phyloP scores from a whole-genome alignment of 306 rosid genomes.

The Vicia faba region DNA sequence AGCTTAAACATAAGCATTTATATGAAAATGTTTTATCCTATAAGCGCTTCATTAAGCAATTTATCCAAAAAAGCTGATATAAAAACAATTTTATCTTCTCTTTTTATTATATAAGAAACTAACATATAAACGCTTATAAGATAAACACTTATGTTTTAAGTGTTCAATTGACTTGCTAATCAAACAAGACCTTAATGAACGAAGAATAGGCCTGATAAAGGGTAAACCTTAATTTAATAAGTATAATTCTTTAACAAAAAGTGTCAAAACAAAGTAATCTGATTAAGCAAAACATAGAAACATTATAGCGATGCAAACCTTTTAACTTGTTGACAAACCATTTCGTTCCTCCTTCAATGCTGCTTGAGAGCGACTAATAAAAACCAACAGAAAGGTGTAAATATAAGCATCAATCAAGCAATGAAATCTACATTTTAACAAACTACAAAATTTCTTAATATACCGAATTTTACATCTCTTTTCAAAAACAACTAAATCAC shows the following conservation, averaged over 20 bases:
- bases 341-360: conserved; percentile 75
- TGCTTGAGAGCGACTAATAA: conserved; percentile 63
- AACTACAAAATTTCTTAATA: conserved; percentile 5
- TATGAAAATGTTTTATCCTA: neutral
- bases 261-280: neutral
- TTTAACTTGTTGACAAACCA: conserved; percentile 84
- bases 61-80: too few species aligned
- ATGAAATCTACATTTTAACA: conserved; percentile 16
- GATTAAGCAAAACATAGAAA: neutral
- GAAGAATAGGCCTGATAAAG: neutral
- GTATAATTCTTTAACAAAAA: neutral
- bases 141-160: too few species aligned
- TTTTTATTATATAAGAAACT: too few species aligned
- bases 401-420: conserved; percentile 23
- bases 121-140: too few species aligned
- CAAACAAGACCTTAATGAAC: neutral
- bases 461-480: neutral
- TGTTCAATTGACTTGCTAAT: neutral
- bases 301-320: conserved; percentile 54
- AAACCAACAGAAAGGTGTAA: conserved; percentile 40
- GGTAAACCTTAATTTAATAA: neutral
- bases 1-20: neutral
- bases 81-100: too few species aligned
- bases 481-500: neutral
- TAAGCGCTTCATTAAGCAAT: too few species aligned